Percentiles rank a stretch among this genome's conserved stretches.
Evolutionary conservation across 179 eudicot genomes (phyloP).

Genomic region (Vitellaria paradoxa): DNA sequence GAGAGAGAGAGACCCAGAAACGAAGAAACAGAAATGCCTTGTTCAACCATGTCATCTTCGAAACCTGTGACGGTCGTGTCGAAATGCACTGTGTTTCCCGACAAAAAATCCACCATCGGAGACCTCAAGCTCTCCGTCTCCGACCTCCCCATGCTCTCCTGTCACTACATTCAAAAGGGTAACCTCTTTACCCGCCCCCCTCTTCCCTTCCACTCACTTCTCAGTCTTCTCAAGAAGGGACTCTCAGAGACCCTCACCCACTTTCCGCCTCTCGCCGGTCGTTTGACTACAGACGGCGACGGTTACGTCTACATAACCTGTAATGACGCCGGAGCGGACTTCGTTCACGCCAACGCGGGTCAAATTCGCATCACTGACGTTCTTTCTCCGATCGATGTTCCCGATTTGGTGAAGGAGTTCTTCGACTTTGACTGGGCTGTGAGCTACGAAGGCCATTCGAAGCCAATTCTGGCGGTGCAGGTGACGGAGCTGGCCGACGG

Average conservation of each 20-base stretch:
- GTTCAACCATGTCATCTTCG: too few species aligned
- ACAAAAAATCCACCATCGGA: background rate
- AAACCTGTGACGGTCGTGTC: too few species aligned
- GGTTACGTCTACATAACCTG: slow-evolving; percentile 64
- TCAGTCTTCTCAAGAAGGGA: slow-evolving; percentile 28
- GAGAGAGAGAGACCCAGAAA: too few species aligned
- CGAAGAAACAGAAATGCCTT: too few species aligned
- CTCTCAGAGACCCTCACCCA: slow-evolving; percentile 48
- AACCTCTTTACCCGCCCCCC: slow-evolving; percentile 33
- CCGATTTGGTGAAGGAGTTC: slow-evolving; percentile 42
- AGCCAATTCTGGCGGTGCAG: slow-evolving; percentile 59
- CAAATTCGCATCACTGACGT: slow-evolving; percentile 35
- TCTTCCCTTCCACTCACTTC: background rate
- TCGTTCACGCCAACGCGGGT: slow-evolving; percentile 46
- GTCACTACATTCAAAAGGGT: slow-evolving; percentile 41
- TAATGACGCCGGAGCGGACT: slow-evolving; percentile 63
- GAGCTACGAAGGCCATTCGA: slow-evolving; percentile 61
- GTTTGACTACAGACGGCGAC: slow-evolving; percentile 41
- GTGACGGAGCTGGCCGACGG: slow-evolving; percentile 72
- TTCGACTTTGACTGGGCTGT: slow-evolving; percentile 52
- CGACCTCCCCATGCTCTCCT: slow-evolving; percentile 30
- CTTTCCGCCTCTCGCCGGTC: slow-evolving; percentile 81
- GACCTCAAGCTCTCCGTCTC: slow-evolving; percentile 26
- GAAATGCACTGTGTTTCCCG: background rate
- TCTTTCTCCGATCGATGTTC: slow-evolving; percentile 41